Evolutionary conservation across 1,139 yeast genomes (phyloP), one percentile per base, ranked within the genome.

Genomic region (Candida sp.): DNA sequence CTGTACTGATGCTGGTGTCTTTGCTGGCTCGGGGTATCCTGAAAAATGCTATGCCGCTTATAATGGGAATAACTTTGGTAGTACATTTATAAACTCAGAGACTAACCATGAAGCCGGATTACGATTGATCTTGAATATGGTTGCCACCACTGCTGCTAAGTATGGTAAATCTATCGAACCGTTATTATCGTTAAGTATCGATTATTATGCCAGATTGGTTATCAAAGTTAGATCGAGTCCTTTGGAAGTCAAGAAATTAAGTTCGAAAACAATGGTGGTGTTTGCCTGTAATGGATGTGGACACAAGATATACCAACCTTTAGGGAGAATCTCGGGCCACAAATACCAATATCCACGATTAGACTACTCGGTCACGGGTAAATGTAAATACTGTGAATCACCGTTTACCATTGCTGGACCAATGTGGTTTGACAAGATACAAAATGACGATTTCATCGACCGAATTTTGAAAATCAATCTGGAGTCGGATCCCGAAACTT

Each of bases 11-110:
- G 77, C 95, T 19, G 96, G 96, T 0, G 97, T 93, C 1, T 73
- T 93, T 43, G 99, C 98, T 0, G 99, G 99, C 5, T 84, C 86
- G 49, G 95, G 96, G 12, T 91, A 91, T 62, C 98, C 98, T 0
- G 99, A 93, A 56, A 93, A 93, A 63, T 93, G 98, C 63, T 93
- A 83, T 70, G 90, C 97, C 0, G 73, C 87, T 29, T 93, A 93
- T 60, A 99, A 99, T n/a, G 79, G 79, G 2, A 67, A 70, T 55
- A 73, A 73, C 49, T 71, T 73, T 50, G 99, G 99, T 21, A 84
- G 82, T 44, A 84, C 91, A 36, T 70, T 84, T 55, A 82, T 88
- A 58, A 77, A 82, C 34, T 80, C 81, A 49, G 97, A 88, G 57
- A 82, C 91, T 33, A 86, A 93, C 40, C 99, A 93, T 64, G 99